Evolutionary conservation across 208 protist genomes (phyloP).

Genomic region (Leishmania arabica): DNA sequence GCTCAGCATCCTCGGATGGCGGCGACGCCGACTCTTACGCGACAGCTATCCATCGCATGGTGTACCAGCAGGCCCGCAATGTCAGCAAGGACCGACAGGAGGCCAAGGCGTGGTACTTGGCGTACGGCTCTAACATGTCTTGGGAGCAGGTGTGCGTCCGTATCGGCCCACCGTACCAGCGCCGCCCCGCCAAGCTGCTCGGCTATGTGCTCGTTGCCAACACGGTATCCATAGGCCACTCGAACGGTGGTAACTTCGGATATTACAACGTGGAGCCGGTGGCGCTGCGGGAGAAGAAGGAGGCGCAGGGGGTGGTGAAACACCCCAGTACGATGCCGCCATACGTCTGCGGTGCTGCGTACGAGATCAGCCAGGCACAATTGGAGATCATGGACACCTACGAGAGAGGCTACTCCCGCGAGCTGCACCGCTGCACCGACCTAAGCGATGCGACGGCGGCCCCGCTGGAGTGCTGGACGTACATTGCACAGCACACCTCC

Average conservation of each 20-base stretch:
- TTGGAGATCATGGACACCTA: conserved; percentile 53
- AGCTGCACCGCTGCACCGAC: conserved; percentile 46
- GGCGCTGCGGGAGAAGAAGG: conserved; percentile 29
- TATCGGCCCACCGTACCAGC: conserved; percentile 57
- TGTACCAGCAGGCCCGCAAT: conserved; percentile 17
- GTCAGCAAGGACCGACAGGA: conserved; percentile 26
- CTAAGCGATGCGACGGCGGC: conserved; percentile 18
- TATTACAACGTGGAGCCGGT: conserved; percentile 61
- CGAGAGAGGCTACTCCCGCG: conserved; percentile 38
- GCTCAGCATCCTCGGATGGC: background rate
- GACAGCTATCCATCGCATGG: conserved; percentile 15
- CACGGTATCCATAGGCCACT: conserved; percentile 17
- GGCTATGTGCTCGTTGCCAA: conserved; percentile 50
- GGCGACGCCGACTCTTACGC: conserved; percentile 20
- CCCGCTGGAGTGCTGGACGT: conserved; percentile 38
- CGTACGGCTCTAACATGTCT: conserved; percentile 58
- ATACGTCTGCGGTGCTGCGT: conserved; percentile 54
- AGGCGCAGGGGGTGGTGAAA: conserved; percentile 15
- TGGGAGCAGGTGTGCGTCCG: conserved; percentile 66
- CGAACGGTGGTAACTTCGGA: conserved; percentile 34
- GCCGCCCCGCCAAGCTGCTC: conserved; percentile 39
- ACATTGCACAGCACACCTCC: conserved; percentile 43
- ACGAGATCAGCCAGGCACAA: conserved; percentile 45
- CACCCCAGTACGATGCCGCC: conserved; percentile 39
- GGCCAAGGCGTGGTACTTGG: conserved; percentile 43